Evolutionary conservation across 306 rosid species (phyloP).

Genomic region (Casuarina glauca): DNA sequence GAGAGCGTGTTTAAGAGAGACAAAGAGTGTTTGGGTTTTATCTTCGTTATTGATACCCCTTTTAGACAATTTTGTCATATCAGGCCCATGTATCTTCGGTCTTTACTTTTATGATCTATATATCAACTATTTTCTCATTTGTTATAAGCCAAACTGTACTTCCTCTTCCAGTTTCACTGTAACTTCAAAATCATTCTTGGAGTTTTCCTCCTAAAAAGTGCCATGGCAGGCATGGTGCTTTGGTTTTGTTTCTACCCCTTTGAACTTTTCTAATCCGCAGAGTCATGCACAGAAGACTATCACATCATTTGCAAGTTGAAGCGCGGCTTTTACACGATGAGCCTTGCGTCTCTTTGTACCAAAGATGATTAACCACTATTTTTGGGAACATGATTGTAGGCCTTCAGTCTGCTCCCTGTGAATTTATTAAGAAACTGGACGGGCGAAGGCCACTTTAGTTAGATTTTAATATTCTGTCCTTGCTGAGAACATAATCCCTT

Average conservation of each 20-base stretch:
- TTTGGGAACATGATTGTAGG: not conserved
- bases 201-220: constrained; percentile 18
- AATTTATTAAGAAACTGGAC: too few species aligned
- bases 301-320: not conserved
- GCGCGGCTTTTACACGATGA: not conserved
- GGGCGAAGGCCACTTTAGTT: too few species aligned
- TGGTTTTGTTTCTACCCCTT: constrained; percentile 13
- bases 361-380: not conserved
- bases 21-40: constrained; percentile 10
- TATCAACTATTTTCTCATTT: not conserved
- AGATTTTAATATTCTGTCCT: too few species aligned
- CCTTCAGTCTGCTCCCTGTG: too few species aligned
- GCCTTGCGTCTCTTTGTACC: not conserved
- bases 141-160: constrained; percentile 18
- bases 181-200: constrained; percentile 20
- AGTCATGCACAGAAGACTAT: not conserved
- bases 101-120: not conserved
- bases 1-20: not conserved
- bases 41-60: constrained; percentile 2
- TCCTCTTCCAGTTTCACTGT: constrained; percentile 26
- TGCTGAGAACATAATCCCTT: not conserved
- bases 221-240: constrained; percentile 16
- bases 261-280: constrained; percentile 5
- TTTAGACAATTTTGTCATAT: constrained; percentile 24
- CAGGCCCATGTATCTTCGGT: not conserved